Evolutionary conservation across 2,329 filamentous ascomycete genomes (phyloP), one percentile per base, ranked within the genome.

Genomic region (Talaromyces sp.): DNA sequence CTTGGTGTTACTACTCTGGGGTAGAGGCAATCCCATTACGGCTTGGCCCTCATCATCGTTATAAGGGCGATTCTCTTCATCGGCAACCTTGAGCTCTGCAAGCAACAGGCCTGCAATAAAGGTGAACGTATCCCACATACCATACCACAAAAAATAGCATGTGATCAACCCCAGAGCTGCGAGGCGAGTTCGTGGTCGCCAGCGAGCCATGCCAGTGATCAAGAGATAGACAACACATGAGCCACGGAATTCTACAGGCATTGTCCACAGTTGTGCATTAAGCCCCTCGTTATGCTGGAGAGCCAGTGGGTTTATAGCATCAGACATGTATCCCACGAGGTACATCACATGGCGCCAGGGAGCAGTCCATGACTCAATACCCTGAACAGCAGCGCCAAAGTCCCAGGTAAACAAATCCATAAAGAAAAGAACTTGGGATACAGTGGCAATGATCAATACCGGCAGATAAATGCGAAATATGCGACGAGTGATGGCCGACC

Each of bases 261-360:
- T 70, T 27, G 67, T 70, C 68, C 68, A 70, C 1, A 69, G 42
- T 33, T 69, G 68, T 4, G 63, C 61, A 55, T 69, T 69, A 31
- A 69, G 40, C 1, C 64, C 64, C 5, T 61, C 63, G n/a, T 63
- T 65, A 53, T 68, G 66, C 33, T 67, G 63, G 28, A 66, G 65
- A 12, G 64, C 60, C 10, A 68, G 63, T 27, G 66, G 61, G 28
- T 68, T 66, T n/a, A 68, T 61, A 56, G 59, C 65, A 1, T 69
- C 67, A 5, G 65, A 53, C 65, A 69, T 63, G 16, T 67, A 69
- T 28, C 63, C 56, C 14, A 66, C 60, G 0, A 69, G 40, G 55
- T 61, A 68, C 31, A 53, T 60, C n/a, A 68, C 10, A 34, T 69
- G 67, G 18, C 56, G 28, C 64, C 56, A 65, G 2, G 67, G 67